Conservation (phyloP, 1,284 basidiomycete species). For the Porogramme epimiltina region DNA sequence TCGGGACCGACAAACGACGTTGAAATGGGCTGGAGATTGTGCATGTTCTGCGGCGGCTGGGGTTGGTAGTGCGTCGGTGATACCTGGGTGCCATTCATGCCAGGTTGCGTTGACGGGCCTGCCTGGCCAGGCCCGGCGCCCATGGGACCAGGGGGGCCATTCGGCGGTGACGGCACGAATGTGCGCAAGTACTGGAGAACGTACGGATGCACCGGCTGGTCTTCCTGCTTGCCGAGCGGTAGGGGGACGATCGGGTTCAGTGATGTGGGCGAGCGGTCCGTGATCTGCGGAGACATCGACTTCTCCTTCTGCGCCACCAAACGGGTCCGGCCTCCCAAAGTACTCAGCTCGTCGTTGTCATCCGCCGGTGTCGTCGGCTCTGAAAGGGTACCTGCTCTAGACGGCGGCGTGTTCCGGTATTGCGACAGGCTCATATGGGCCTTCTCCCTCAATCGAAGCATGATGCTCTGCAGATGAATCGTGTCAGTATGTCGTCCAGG, state of each 20-base stretch:
- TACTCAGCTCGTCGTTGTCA: constrained; percentile 70
- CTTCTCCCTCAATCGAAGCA: constrained; percentile 56
- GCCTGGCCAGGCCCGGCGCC: constrained; percentile 11
- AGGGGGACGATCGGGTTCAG: constrained; percentile 57
- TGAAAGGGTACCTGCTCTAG: constrained; percentile 43
- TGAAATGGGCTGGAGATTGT: constrained; percentile 18
- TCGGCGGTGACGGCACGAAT: constrained; percentile 43
- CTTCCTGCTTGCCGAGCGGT: constrained; percentile 31
- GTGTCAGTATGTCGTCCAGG: not conserved
- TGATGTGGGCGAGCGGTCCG: constrained; percentile 68
- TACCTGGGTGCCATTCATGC: constrained; percentile 19
- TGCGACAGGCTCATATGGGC: constrained; percentile 67
- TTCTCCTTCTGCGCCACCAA: constrained; percentile 66
- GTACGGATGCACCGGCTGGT: constrained; percentile 51
- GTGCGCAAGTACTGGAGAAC: constrained; percentile 69
- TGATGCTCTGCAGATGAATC: constrained; percentile 38
- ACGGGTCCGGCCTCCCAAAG: constrained; percentile 71
- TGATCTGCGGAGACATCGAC: constrained; percentile 45
- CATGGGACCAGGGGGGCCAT: constrained; percentile 7
- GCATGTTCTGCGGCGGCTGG: constrained; percentile 17
- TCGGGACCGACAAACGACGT: constrained; percentile 13
- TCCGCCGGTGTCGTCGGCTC: constrained; percentile 53
- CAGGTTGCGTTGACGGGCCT: constrained; percentile 15
- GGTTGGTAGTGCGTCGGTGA: constrained; percentile 25
- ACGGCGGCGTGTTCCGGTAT: constrained; percentile 56